These are phyloP conservation scores for Sporothrix phasma DNA, from an alignment of 2,329 filamentous ascomycete genomes.

Conservation along the genomic window DNA sequence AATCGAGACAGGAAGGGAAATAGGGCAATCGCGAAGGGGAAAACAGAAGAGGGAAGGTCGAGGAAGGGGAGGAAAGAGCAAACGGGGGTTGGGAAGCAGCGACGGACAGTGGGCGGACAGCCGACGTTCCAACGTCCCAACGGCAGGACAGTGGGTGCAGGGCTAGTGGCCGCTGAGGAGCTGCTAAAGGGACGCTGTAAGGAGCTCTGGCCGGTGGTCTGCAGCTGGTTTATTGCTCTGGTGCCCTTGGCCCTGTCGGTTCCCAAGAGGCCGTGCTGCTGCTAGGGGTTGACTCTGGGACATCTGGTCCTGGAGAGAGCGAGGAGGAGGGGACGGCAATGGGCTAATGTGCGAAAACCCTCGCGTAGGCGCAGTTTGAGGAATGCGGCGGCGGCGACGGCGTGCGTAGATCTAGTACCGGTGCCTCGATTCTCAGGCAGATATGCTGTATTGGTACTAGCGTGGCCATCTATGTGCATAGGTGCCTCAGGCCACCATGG, in stretches of 20 bases:
- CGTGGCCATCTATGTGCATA: constrained; percentile 2
- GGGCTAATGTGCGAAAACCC: constrained; percentile 14
- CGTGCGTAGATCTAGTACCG: constrained; percentile 22
- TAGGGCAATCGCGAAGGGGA: background rate
- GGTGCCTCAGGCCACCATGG: constrained; percentile 19
- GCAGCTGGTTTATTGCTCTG: background rate
- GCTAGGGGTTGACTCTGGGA: background rate
- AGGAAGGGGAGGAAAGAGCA: constrained; percentile 17
- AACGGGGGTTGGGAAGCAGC: constrained; percentile 22
- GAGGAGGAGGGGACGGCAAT: constrained; percentile 7
- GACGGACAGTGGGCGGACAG: no score
- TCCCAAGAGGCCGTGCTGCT: no score
- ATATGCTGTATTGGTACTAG: constrained; percentile 9
- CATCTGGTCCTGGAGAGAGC: background rate
- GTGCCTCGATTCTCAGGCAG: constrained; percentile 16
- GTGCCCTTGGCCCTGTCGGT: background rate
- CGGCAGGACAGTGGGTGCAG: background rate
- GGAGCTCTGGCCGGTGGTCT: background rate
- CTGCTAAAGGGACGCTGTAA: background rate
- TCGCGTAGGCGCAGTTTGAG: constrained; percentile 17
- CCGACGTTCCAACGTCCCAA: no score
- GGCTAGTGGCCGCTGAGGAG: background rate
- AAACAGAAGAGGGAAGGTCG: constrained; percentile 10
- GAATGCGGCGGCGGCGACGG: constrained; percentile 12
- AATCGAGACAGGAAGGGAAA: constrained; percentile 2